Evolutionary conservation across 129 eudicot genomes (phyloP).

Genomic region (Oenanthe sinensis): DNA sequence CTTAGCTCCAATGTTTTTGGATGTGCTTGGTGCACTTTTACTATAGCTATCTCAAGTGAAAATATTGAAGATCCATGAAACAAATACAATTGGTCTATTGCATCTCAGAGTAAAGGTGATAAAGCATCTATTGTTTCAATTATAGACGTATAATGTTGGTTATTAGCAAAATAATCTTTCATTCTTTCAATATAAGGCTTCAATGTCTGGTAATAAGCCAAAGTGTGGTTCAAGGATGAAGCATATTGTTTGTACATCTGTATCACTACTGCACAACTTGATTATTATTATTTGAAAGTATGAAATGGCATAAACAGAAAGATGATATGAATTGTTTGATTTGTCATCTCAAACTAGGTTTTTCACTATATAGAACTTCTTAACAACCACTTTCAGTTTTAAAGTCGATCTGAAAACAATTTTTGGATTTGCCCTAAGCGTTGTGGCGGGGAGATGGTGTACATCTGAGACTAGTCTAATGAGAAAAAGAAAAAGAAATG

Average conservation of each 20-base stretch:
- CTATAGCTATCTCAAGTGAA: background rate
- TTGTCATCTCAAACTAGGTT: background rate
- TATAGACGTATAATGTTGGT: background rate
- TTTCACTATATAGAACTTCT: background rate
- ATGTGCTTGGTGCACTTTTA: background rate
- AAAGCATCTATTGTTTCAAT: background rate
- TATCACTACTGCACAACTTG: background rate
- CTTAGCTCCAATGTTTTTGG: background rate
- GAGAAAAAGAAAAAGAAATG: conserved; percentile 1
- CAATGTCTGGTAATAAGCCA: background rate
- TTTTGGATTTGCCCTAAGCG: background rate
- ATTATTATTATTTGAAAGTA: background rate
- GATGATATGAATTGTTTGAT: background rate
- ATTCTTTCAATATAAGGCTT: background rate
- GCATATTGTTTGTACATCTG: background rate
- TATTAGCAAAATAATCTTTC: background rate
- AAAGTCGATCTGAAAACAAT: background rate
- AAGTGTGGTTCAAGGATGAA: background rate
- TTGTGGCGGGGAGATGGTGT: background rate
- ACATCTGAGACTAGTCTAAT: background rate
- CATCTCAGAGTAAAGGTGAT: background rate
- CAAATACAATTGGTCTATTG: background rate
- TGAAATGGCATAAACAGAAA: background rate
- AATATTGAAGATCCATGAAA: background rate
- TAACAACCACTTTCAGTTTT: background rate